A percentile compares a stretch with the other conserved stretches of the same genome.
Evolutionary conservation across 2,329 filamentous ascomycete genomes (phyloP).

Genomic region (Trichoderma simmonsii): DNA sequence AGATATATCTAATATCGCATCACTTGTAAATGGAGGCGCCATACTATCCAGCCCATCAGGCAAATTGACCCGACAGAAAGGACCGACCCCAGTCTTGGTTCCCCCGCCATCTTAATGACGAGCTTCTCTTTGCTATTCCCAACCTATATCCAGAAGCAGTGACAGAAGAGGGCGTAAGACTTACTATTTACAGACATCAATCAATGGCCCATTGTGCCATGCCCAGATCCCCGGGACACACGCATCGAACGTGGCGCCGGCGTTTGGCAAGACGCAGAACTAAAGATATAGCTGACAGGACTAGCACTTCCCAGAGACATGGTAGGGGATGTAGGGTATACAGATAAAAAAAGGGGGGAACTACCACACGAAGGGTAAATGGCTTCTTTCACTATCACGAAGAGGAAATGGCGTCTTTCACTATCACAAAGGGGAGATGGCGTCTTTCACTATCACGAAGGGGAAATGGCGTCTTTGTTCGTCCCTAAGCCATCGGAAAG

Average conservation of each 20-base stretch:
- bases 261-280: neutral
- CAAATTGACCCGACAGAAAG: neutral
- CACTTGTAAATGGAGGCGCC: neutral
- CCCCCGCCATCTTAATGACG: neutral
- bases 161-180: neutral
- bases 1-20: neutral
- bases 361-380: neutral
- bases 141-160: neutral
- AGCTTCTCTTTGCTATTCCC: neutral
- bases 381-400: neutral
- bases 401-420: neutral
- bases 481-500: neutral
- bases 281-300: neutral
- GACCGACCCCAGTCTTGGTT: neutral
- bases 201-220: neutral
- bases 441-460: neutral
- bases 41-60: neutral
- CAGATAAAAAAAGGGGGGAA: neutral
- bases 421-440: no score
- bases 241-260: neutral
- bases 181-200: neutral
- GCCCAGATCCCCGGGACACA: neutral
- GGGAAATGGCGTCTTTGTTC: constrained; percentile 1
- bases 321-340: neutral
- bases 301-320: neutral